Evolutionary conservation across 2,329 filamentous ascomycete genomes (phyloP).

Genomic region (Aureobasidium pullulans): DNA sequence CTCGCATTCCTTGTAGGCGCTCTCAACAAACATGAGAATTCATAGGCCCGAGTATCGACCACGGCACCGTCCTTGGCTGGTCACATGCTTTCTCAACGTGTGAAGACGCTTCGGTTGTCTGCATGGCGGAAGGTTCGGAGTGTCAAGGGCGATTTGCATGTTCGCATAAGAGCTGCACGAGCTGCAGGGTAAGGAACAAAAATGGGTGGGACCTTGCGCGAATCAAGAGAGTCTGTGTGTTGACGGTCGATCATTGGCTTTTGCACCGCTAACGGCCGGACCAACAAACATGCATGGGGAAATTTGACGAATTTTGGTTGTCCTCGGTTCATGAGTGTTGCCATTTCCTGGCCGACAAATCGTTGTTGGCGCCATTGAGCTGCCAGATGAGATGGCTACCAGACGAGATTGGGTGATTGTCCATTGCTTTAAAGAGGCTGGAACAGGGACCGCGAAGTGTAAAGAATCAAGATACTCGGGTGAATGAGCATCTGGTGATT

Average conservation of each 20-base stretch:
- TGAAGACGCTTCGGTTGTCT: neutral
- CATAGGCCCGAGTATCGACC: neutral
- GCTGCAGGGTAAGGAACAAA: neutral
- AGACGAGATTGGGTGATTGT: neutral
- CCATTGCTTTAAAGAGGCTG: neutral
- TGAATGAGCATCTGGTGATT: neutral
- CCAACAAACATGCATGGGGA: slow-evolving; percentile 8
- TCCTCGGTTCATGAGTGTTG: neutral
- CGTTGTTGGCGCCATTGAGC: neutral
- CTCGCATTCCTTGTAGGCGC: neutral
- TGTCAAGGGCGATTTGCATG: neutral
- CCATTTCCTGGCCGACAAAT: neutral
- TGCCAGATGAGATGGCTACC: neutral
- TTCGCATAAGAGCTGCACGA: slow-evolving; percentile 2
- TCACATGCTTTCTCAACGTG: neutral
- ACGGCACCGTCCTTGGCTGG: neutral
- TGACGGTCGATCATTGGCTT: slow-evolving; percentile 7
- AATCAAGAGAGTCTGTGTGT: neutral
- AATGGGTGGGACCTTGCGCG: neutral
- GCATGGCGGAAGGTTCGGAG: neutral
- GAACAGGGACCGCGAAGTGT: neutral
- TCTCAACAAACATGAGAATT: neutral
- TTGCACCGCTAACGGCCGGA: neutral
- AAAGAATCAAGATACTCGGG: neutral
- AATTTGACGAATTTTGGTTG: slow-evolving; percentile 4